Percentiles rank a stretch among this genome's conserved stretches.
phyloP scores from a whole-genome alignment of 768 basidiomycete genomes.

The Leccinum pellstonianum region DNA sequence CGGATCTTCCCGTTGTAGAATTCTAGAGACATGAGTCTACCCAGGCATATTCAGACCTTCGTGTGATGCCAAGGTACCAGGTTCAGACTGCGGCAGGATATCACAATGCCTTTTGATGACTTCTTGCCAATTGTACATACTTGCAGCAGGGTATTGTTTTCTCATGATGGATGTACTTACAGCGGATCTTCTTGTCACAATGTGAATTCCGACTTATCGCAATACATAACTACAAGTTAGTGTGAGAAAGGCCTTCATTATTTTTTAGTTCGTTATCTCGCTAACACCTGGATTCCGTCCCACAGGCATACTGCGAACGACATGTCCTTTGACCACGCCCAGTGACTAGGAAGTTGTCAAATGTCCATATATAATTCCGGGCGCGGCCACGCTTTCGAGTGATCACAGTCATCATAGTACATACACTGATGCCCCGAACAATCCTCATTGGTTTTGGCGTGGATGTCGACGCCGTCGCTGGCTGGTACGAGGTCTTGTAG shows the following conservation, averaged over 20 bases:
- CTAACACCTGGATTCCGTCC: not conserved
- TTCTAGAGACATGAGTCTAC: not conserved
- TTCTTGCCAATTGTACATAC: not conserved
- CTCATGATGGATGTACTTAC: not conserved
- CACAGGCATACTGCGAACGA: not conserved
- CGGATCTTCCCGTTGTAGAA: not conserved
- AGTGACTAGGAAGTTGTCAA: not conserved
- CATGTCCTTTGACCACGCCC: not conserved
- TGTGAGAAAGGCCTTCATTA: not conserved
- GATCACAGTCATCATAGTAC: not conserved
- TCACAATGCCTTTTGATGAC: not conserved
- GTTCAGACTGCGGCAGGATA: not conserved
- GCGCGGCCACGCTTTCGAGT: not conserved
- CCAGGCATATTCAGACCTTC: not conserved
- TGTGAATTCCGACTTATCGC: not conserved
- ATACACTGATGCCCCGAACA: slow-evolving; percentile 47
- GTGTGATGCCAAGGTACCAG: not conserved
- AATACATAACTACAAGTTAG: not conserved
- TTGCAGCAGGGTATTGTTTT: not conserved
- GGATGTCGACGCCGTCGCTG: slow-evolving; percentile 76
- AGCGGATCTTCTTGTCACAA: not conserved
- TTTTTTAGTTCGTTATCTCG: not conserved
- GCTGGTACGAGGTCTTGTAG: slow-evolving; percentile 45
- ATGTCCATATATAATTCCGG: not conserved
- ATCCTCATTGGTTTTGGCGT: slow-evolving; percentile 63